Evolutionary conservation across 139 green algal genomes (phyloP).

Genomic region (Picochlorum sp.): DNA sequence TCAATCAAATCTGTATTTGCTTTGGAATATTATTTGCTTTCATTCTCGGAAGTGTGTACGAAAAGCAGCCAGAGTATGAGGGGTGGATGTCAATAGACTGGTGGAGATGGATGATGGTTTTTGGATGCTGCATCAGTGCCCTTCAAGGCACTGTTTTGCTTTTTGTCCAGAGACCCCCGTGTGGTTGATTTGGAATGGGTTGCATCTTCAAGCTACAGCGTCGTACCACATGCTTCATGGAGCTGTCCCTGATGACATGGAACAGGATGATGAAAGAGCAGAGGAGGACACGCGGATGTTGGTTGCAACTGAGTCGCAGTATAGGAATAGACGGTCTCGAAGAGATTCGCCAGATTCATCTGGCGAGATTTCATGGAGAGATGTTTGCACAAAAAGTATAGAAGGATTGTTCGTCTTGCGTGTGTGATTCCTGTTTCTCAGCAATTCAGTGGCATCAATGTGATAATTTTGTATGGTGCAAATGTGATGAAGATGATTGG

Average conservation of each 20-base stretch:
- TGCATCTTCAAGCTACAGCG: constrained; percentile 3
- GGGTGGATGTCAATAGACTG: constrained; percentile 44
- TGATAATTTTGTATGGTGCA: constrained; percentile 87
- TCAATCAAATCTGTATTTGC: constrained; percentile 96
- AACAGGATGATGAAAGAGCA: not conserved
- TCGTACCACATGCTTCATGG: constrained; percentile 17
- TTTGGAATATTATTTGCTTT: constrained; percentile 89
- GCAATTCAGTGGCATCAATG: constrained; percentile 94
- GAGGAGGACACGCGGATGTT: not conserved
- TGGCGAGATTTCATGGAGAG: constrained; percentile 22
- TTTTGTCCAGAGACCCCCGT: constrained; percentile 68
- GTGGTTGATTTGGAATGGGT: constrained; percentile 56
- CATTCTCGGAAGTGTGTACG: constrained; percentile 20
- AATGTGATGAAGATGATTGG: constrained; percentile 84
- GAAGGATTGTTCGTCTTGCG: constrained; percentile 31
- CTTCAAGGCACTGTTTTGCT: constrained; percentile 65
- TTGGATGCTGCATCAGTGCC: constrained; percentile 56
- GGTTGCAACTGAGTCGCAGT: not conserved
- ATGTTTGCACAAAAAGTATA: constrained; percentile 40
- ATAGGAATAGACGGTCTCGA: not conserved
- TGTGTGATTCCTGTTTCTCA: constrained; percentile 77
- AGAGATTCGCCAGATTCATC: not conserved
- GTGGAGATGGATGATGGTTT: constrained; percentile 85
- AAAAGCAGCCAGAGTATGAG: constrained; percentile 67
- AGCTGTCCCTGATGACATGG: not conserved